A percentile compares a stretch with the other conserved stretches of the same genome.
phyloP scores from a whole-genome alignment of 805 yeast species.

The Schizosaccharomyces pombe region ASM294v3 CU329670.1:4564001-4564500 shows the following conservation, averaged over 20 bases:
- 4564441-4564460: constrained; percentile 21
- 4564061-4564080: not conserved
- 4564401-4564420: constrained; percentile 24
- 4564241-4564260: constrained; percentile 17
- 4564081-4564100: not conserved
- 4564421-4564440: constrained; percentile 22
- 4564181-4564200: constrained; percentile 11
- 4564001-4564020: not conserved
- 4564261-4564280: constrained; percentile 16
- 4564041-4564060: too few species aligned
- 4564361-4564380: constrained; percentile 21
- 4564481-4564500: constrained; percentile 23
- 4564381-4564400: constrained; percentile 26
- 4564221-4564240: constrained; percentile 22
- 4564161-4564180: not conserved
- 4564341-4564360: constrained; percentile 23
- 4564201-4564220: constrained; percentile 27
- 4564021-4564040: not conserved
- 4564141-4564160: not conserved
- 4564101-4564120: not conserved
- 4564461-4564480: constrained; percentile 25
- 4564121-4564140: not conserved
- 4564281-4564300: constrained; percentile 23
- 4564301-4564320: constrained; percentile 18
- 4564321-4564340: constrained; percentile 25